Evolutionary conservation across 2,329 filamentous ascomycete species (phyloP).

Genomic region (Colletotrichum paranaense): DNA sequence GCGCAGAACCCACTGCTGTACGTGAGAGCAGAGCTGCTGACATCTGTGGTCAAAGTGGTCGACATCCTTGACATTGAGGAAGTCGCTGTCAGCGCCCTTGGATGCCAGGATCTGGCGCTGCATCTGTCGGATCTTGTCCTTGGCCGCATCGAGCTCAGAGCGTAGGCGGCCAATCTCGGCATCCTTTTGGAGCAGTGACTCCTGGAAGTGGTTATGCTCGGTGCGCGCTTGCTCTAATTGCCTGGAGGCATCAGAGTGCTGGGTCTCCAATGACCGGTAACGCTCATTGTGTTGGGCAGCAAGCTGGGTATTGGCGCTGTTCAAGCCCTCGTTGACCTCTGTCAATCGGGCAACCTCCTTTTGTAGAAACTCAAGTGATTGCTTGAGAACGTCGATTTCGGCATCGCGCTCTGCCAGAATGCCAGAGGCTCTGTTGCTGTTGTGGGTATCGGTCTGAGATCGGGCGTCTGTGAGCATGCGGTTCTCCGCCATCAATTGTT

Average conservation of each 20-base stretch:
- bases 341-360: conserved; percentile 84
- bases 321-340: conserved; percentile 84
- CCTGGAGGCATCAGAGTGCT: conserved; percentile 73
- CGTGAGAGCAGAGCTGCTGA: conserved; percentile 93
- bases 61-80: conserved; percentile 85
- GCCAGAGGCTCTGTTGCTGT: conserved; percentile 74
- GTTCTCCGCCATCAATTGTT: conserved; percentile 89
- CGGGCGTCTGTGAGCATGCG: conserved; percentile 72
- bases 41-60: conserved; percentile 96
- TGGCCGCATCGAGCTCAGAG: conserved; percentile 80
- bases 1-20: conserved; percentile 96
- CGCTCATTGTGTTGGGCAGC: conserved; percentile 80
- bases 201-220: conserved; percentile 72
- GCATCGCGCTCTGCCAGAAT: conserved; percentile 84
- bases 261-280: conserved; percentile 73
- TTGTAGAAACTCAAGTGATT: conserved; percentile 82
- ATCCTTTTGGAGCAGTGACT: conserved; percentile 83
- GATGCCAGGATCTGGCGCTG: conserved; percentile 66
- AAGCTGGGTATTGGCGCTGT: conserved; percentile 81
- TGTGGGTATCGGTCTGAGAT: conserved; percentile 72
- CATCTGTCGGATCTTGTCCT: conserved; percentile 66
- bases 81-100: conserved; percentile 74
- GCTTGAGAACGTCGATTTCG: conserved; percentile 85
- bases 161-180: conserved; percentile 83
- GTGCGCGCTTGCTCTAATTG: conserved; percentile 77